These are phyloP conservation scores for Fusarium protoensiforme DNA, from an alignment of 2,329 filamentous ascomycete species.

Conservation along the genomic window DNA sequence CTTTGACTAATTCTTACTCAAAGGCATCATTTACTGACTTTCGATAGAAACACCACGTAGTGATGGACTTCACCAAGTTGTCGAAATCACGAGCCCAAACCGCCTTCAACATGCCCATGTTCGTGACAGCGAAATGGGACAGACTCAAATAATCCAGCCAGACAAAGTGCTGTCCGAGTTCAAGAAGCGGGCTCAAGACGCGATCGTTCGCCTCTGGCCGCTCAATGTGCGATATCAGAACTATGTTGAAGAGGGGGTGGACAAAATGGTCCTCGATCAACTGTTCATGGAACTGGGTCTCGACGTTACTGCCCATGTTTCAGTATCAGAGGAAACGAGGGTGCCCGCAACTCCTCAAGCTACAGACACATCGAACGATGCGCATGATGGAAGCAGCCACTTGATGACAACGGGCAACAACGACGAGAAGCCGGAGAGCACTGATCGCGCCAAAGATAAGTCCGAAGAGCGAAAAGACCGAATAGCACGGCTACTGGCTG, in stretches of 20 bases:
- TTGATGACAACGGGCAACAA: neutral
- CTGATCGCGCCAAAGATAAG: constrained; percentile 62
- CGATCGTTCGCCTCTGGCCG: constrained; percentile 72
- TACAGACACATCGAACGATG: neutral
- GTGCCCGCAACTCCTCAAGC: neutral
- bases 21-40: constrained; percentile 13
- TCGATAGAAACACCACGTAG: constrained; percentile 17
- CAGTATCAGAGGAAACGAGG: neutral
- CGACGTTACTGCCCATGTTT: constrained; percentile 45
- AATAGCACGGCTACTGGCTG: constrained; percentile 80
- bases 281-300: constrained; percentile 78
- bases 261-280: constrained; percentile 68
- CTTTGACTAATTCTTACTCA: neutral
- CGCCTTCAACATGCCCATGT: neutral
- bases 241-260: constrained; percentile 78
- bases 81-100: neutral
- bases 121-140: neutral
- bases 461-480: constrained; percentile 78
- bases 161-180: constrained; percentile 49
- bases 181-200: constrained; percentile 71
- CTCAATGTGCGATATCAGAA: constrained; percentile 79
- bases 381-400: neutral
- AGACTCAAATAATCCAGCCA: neutral
- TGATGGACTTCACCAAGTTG: neutral
- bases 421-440: constrained; percentile 30